These are phyloP conservation scores for Gamarada debralockiae DNA, from an alignment of 495 filamentous ascomycete genomes.

Conservation along the genomic window DNA sequence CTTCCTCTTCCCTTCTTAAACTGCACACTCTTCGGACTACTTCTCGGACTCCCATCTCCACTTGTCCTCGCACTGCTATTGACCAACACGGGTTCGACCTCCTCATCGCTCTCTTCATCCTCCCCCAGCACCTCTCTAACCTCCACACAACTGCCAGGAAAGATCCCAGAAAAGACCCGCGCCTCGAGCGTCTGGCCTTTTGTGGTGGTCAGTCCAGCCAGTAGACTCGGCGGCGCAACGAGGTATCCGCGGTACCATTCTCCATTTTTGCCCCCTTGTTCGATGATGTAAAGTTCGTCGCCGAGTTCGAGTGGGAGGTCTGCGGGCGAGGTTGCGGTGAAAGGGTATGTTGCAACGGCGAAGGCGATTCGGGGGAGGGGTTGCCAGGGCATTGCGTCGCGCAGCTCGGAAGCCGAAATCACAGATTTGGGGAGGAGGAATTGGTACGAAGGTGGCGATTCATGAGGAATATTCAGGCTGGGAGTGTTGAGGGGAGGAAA, in stretches of 20 bases:
- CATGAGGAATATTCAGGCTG: conserved; percentile 1
- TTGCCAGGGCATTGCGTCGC: conserved; percentile 81
- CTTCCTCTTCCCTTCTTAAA: conserved; percentile 1
- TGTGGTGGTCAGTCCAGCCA: conserved; percentile 85
- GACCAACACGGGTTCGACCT: background rate
- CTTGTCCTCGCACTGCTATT: background rate
- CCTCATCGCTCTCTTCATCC: conserved; percentile 40
- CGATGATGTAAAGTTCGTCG: conserved; percentile 98
- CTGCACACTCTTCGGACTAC: conserved; percentile 3
- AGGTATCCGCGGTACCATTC: conserved; percentile 95
- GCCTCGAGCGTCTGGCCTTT: conserved; percentile 93
- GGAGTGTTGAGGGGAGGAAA: too few species aligned
- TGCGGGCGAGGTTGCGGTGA: conserved; percentile 76
- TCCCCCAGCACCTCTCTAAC: conserved; percentile 70
- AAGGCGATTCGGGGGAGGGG: conserved; percentile 96
- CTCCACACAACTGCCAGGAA: conserved; percentile 88
- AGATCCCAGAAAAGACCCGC: conserved; percentile 94
- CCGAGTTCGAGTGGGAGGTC: conserved; percentile 97
- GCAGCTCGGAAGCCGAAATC: background rate
- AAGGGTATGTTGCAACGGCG: conserved; percentile 91
- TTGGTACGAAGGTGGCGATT: background rate
- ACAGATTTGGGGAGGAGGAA: background rate
- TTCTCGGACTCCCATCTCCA: conserved; percentile 8
- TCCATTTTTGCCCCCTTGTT: conserved; percentile 80
- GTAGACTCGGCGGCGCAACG: conserved; percentile 85